phyloP scores from a whole-genome alignment of 1,284 basidiomycete genomes.

The Heterobasidion irregulare region DNA sequence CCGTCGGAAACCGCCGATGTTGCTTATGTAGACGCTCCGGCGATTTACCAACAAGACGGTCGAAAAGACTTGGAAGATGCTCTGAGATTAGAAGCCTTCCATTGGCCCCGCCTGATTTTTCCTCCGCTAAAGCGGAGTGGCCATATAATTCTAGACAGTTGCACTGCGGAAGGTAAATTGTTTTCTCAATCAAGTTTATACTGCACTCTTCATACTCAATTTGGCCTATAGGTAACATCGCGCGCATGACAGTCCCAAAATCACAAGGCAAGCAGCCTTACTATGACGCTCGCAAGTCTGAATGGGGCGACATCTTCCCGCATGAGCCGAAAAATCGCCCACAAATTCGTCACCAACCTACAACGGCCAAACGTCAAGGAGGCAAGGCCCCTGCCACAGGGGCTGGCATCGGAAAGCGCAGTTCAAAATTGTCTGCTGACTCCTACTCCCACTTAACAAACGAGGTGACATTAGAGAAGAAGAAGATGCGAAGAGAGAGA shows the following conservation, averaged over 20 bases:
- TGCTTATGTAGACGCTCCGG: not conserved
- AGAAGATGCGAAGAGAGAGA: slow-evolving; percentile 3
- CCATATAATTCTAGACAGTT: slow-evolving; percentile 90
- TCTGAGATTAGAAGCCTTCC: slow-evolving; percentile 61
- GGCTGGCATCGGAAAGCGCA: slow-evolving; percentile 51
- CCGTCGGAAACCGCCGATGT: not conserved
- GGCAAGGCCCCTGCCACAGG: slow-evolving; percentile 22
- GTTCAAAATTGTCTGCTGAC: slow-evolving; percentile 14
- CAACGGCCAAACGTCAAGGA: slow-evolving; percentile 21
- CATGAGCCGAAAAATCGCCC: slow-evolving; percentile 72
- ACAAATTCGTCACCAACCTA: slow-evolving; percentile 47
- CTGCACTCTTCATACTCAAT: too few species aligned
- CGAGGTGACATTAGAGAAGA: slow-evolving; percentile 28
- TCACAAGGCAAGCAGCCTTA: slow-evolving; percentile 92
- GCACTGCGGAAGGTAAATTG: slow-evolving; percentile 69
- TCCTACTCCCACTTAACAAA: slow-evolving; percentile 32
- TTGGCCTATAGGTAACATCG: slow-evolving; percentile 62
- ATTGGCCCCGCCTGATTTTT: slow-evolving; percentile 88
- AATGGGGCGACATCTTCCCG: slow-evolving; percentile 95
- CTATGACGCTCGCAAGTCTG: slow-evolving; percentile 90
- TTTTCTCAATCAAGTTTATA: not conserved
- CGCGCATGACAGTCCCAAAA: slow-evolving; percentile 85
- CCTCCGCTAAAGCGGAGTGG: slow-evolving; percentile 89
- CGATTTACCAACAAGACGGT: slow-evolving; percentile 4
- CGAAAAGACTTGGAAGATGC: slow-evolving; percentile 33